Evolutionary conservation across 2,329 filamentous ascomycete genomes (phyloP), one percentile per base, ranked within the genome.

Genomic region (Coniochaeta ligniaria): DNA sequence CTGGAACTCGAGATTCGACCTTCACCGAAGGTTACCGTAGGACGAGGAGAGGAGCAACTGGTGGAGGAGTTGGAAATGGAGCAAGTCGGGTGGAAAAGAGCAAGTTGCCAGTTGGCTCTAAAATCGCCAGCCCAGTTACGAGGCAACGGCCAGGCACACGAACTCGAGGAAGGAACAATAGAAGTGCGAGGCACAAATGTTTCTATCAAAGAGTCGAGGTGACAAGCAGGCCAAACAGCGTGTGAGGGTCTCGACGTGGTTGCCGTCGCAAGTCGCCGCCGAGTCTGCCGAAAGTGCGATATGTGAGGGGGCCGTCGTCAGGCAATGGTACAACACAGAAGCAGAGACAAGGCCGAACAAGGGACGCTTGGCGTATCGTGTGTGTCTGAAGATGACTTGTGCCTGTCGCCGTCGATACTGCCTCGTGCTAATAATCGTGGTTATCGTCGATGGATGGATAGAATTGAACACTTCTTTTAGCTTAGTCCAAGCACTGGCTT

Each of bases 401-500:
- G 24, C 14, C 14, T 31, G 11, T 31, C 47, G 47, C 31, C 14
- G 24, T 52, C 16, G 47, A 31, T 24, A 24, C 43, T 14, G n/a
- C 20, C 2, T 22, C 24, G 20, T 22, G 43, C 43, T 11, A 24
- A 47, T 24, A 47, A 24, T 24, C n/a, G 43, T 47, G 11, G 2
- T 47, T 47, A 6, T 47, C 43, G 43, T 47, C n/a, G 47, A 47
- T 36, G 43, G 22, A 31, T 31, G 47, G 47, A 31, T 26, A 26
- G 43, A 52, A 52, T 52, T 52, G 47, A 52, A 28, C 47, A 52
- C 47, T 52, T 50, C 45, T 50, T 52, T 52, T 31, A 52, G 47
- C 31, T 31, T 52, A 52, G 26, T n/a, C 47, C 47, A 28, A 28
- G 47, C 43, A 47, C 43, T 47, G 26, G 43, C 43, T 47, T 36